These are phyloP conservation scores for Sordaria brevicollis DNA, from an alignment of 495 filamentous ascomycete species.

Conservation along the genomic window DNA sequence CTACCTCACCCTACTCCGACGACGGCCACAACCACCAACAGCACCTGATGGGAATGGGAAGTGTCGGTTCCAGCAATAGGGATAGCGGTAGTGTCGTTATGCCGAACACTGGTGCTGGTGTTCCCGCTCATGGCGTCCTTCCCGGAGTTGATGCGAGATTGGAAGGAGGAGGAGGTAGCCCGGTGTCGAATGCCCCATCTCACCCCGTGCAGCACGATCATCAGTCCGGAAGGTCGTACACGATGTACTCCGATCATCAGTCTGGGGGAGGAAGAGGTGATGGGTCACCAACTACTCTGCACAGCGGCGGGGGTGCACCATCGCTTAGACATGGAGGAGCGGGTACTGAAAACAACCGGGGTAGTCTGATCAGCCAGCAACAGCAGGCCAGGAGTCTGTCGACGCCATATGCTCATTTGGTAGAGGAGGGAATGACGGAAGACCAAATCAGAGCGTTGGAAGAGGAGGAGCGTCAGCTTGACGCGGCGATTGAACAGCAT, in stretches of 20 bases:
- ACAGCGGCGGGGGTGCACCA: not conserved
- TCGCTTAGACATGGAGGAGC: constrained; percentile 9
- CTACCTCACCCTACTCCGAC: constrained; percentile 30
- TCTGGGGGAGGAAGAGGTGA: not conserved
- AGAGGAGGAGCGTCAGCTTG: constrained; percentile 38
- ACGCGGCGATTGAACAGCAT: constrained; percentile 34
- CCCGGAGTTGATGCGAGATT: not conserved
- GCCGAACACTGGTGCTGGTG: not conserved
- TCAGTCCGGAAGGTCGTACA: constrained; percentile 16
- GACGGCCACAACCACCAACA: constrained; percentile 11
- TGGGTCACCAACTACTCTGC: not conserved
- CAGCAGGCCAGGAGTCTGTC: constrained; percentile 8
- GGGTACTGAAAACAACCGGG: not conserved
- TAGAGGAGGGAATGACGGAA: constrained; percentile 42
- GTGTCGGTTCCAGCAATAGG: not conserved
- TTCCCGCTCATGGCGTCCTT: not conserved
- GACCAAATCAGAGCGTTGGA: constrained; percentile 36
- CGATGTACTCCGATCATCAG: constrained; percentile 27
- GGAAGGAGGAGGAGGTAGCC: not conserved
- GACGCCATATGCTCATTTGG: constrained; percentile 32
- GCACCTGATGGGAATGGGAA: not conserved
- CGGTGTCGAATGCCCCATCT: not conserved
- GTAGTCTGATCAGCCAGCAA: not conserved
- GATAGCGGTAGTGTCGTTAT: not conserved
- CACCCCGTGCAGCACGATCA: constrained; percentile 4